phyloP scores from a whole-genome alignment of 164 flowering plant species.

The Santalum album region DNA sequence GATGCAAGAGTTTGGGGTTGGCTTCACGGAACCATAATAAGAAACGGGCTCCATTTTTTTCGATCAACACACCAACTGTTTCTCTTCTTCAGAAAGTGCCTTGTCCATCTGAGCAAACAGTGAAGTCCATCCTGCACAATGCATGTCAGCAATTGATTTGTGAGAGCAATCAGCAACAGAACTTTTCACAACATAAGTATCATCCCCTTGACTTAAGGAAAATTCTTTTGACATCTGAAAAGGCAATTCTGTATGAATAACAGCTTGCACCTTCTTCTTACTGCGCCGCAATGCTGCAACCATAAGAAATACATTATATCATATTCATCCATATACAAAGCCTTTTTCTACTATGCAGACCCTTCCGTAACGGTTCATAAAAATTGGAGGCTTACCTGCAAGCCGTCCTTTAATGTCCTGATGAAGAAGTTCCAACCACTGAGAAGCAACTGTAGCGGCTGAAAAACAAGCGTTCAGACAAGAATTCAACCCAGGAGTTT shows the following conservation, averaged over 20 bases:
- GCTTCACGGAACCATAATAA: too few species aligned
- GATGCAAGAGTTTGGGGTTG: too few species aligned
- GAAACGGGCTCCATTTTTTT: too few species aligned
- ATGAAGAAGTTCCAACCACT: constrained; percentile 84
- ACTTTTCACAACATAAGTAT: constrained; percentile 13
- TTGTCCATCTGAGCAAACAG: constrained; percentile 79
- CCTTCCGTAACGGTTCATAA: too few species aligned
- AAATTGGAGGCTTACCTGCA: constrained; percentile 36
- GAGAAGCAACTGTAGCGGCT: constrained; percentile 94
- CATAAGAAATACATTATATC: background rate
- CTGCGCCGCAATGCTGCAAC: constrained; percentile 71
- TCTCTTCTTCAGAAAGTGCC: constrained; percentile 76
- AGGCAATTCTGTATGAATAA: constrained; percentile 65
- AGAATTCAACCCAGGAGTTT: background rate
- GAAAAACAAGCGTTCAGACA: constrained; percentile 14
- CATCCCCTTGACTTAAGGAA: constrained; percentile 40
- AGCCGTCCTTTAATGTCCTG: constrained; percentile 89
- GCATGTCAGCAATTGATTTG: constrained; percentile 35
- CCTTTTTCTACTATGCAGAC: too few species aligned
- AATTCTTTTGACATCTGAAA: constrained; percentile 54
- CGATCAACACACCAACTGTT: constrained; percentile 48
- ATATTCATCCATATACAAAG: too few species aligned
- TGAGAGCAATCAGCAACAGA: constrained; percentile 16
- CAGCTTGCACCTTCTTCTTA: constrained; percentile 68
- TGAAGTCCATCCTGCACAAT: constrained; percentile 48